phyloP scores from a whole-genome alignment of 352 stramenopile species.

The Phytophthora vignae region DNA sequence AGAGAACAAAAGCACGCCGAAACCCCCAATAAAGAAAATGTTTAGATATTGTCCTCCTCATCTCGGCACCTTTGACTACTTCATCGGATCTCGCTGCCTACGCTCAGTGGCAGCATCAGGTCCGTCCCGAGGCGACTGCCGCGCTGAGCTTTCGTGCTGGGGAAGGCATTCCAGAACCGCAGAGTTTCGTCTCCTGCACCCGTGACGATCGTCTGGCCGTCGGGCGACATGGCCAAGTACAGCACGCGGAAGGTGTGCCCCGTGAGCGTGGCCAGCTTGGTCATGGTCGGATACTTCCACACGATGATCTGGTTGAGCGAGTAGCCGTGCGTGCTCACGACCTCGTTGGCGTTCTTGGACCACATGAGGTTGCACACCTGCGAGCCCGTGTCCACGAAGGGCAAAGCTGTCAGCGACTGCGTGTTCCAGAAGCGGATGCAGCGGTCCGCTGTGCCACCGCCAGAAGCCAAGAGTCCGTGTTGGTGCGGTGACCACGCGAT shows the following conservation, averaged over 20 bases:
- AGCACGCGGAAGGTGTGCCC: slow-evolving; percentile 97
- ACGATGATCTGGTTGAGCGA: slow-evolving; percentile 98
- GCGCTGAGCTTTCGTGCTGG: slow-evolving; percentile 70
- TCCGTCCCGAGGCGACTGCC: slow-evolving; percentile 59
- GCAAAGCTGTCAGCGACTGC: slow-evolving; percentile 88
- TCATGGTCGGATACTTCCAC: slow-evolving; percentile 97
- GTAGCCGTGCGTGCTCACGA: slow-evolving; percentile 99
- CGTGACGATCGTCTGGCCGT: slow-evolving; percentile 98
- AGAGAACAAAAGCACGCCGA: slow-evolving; percentile 17
- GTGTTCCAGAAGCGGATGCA: slow-evolving; percentile 99
- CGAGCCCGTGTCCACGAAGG: slow-evolving; percentile 95
- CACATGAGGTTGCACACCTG: slow-evolving; percentile 98
- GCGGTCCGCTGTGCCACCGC: slow-evolving; percentile 95
- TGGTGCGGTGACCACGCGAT: slow-evolving; percentile 98
- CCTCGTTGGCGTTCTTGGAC: slow-evolving; percentile 97
- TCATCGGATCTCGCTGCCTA: slow-evolving; percentile 72
- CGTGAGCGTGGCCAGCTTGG: slow-evolving; percentile 96
- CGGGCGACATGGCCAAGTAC: slow-evolving; percentile 97
- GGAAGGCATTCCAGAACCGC: slow-evolving; percentile 98
- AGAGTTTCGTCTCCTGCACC: slow-evolving; percentile 98
- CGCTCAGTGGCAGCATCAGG: slow-evolving; percentile 65
- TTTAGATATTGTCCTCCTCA: slow-evolving; percentile 42
- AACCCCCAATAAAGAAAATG: slow-evolving; percentile 30
- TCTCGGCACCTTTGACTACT: background rate
- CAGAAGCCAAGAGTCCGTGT: slow-evolving; percentile 94